Conservation (phyloP, 2,329 filamentous ascomycete species). For the Pseudogymnoascus sp. region DNA sequence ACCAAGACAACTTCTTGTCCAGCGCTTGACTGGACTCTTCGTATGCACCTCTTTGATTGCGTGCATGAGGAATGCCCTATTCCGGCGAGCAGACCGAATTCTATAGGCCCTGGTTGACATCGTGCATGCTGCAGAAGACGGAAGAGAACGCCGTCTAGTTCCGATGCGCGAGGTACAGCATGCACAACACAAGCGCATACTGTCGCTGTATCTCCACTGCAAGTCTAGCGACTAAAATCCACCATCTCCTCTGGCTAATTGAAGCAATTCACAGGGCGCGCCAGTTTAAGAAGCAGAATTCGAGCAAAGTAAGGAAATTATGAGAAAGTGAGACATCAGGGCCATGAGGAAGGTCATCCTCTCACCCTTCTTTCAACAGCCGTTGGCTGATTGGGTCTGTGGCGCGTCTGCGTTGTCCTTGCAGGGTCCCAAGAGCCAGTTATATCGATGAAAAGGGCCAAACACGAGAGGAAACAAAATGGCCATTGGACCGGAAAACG, state of each 20-base stretch:
- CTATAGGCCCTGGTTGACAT: background rate
- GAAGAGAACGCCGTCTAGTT: slow-evolving; percentile 10
- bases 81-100: background rate
- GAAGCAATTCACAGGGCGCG: background rate
- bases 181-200: slow-evolving; percentile 7
- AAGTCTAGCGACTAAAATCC: background rate
- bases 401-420: slow-evolving; percentile 10
- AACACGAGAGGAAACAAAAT: background rate
- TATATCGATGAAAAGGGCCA: background rate
- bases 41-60: slow-evolving; percentile 10
- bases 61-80: background rate
- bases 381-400: slow-evolving; percentile 5
- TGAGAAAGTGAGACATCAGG: slow-evolving; percentile 2
- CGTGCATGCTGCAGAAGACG: slow-evolving; percentile 6
- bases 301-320: background rate
- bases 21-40: slow-evolving; percentile 5
- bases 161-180: slow-evolving; percentile 10
- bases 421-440: slow-evolving; percentile 5
- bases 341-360: background rate
- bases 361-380: slow-evolving; percentile 3
- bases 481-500: background rate
- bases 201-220: slow-evolving; percentile 1
- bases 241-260: background rate
- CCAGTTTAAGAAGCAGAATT: background rate
- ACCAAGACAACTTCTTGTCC: background rate